A percentile compares a stretch with the other conserved stretches of the same genome.
phyloP scores from a whole-genome alignment of 179 eudicot species.

The Silene noctiflora region DNA sequence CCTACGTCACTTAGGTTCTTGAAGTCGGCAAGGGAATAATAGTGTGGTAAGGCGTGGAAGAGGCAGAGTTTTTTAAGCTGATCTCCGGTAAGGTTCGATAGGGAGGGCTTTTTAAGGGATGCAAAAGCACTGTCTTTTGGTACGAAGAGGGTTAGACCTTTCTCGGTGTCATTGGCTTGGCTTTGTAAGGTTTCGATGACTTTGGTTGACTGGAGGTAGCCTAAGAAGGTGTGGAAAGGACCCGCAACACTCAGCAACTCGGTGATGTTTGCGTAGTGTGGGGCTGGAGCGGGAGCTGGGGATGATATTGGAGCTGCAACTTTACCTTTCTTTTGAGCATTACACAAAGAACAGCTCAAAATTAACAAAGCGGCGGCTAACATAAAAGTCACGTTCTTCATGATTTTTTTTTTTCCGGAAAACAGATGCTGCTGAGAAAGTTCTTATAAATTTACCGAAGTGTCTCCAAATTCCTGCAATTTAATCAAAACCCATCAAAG shows the following conservation, averaged over 20 bases:
- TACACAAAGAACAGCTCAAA: slow-evolving; percentile 32
- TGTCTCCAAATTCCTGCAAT: slow-evolving; percentile 37
- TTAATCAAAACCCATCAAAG: slow-evolving; percentile 23
- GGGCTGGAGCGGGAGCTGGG: slow-evolving; percentile 80
- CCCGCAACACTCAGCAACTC: slow-evolving; percentile 76
- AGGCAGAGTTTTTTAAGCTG: slow-evolving; percentile 75
- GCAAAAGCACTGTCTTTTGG: slow-evolving; percentile 71
- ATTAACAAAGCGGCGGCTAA: slow-evolving; percentile 36
- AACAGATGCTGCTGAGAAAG: slow-evolving; percentile 2
- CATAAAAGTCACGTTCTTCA: slow-evolving; percentile 24
- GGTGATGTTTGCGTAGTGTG: slow-evolving; percentile 65
- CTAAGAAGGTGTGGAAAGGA: slow-evolving; percentile 72
- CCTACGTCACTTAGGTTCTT: slow-evolving; percentile 51
- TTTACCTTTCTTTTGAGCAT: slow-evolving; percentile 34
- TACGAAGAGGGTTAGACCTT: slow-evolving; percentile 79
- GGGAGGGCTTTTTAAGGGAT: slow-evolving; percentile 59
- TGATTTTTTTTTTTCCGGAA: slow-evolving; percentile 26
- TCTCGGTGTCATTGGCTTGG: slow-evolving; percentile 82
- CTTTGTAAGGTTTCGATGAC: slow-evolving; percentile 70
- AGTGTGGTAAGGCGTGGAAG: slow-evolving; percentile 82
- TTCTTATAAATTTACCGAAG: not conserved
- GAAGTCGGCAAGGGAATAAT: slow-evolving; percentile 75
- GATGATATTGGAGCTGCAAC: slow-evolving; percentile 35
- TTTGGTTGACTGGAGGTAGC: slow-evolving; percentile 62
- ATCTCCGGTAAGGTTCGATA: slow-evolving; percentile 69